Conservation (phyloP, 2,329 filamentous ascomycete species). For the Ilyonectria destructans region DNA sequence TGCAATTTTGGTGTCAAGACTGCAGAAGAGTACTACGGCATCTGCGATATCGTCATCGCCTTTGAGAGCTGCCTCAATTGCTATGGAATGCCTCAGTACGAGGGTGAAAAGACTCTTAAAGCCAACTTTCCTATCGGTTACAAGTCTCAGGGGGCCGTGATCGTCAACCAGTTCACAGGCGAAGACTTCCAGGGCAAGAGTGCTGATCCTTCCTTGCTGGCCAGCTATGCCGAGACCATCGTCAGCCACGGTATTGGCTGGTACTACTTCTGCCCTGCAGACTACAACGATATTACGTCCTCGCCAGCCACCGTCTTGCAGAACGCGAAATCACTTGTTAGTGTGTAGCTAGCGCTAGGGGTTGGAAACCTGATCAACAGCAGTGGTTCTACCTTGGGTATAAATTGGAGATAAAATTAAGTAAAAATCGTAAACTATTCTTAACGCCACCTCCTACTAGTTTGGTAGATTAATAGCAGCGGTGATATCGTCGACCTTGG, state of each 20-base stretch:
- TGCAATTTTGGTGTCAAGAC: conserved; percentile 46
- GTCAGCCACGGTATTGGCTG: conserved; percentile 18
- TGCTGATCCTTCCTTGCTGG: conserved; percentile 12
- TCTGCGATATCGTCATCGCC: conserved; percentile 47
- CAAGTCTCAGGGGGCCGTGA: conserved; percentile 30
- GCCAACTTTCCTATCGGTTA: conserved; percentile 34
- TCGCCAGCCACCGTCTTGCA: conserved; percentile 25
- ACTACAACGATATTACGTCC: conserved; percentile 23
- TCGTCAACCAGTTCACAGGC: conserved; percentile 41
- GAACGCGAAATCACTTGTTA: conserved; percentile 24
- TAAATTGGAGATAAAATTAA: neutral
- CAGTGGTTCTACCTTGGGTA: neutral
- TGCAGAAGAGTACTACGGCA: conserved; percentile 35
- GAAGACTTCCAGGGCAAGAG: conserved; percentile 16
- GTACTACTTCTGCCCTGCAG: conserved; percentile 28
- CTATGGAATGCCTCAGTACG: conserved; percentile 34
- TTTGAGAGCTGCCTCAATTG: conserved; percentile 49
- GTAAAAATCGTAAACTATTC: neutral
- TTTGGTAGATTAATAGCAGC: neutral
- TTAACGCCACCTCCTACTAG: neutral
- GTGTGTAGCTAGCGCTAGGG: neutral
- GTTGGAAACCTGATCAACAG: neutral
- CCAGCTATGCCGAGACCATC: conserved; percentile 10
- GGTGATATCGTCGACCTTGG: neutral
- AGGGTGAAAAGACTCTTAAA: conserved; percentile 33